A percentile compares a stretch with the other conserved stretches of the same genome.
These are phyloP conservation scores for Hamamelis virginiana DNA, from an alignment of 164 flowering plant genomes.

Conservation along the genomic window DNA sequence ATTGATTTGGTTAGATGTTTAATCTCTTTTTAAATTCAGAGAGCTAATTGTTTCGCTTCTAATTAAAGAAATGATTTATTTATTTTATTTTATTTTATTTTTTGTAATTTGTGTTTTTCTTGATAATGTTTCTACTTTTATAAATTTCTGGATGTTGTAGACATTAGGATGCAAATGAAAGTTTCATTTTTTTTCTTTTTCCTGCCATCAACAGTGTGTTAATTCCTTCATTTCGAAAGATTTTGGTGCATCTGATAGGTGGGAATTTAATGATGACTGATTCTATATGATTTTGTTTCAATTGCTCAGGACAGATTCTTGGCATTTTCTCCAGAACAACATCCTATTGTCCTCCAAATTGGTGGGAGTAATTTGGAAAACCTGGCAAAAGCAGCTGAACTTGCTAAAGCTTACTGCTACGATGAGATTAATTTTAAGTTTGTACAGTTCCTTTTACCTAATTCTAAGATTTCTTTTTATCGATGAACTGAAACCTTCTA, in stretches of 20 bases:
- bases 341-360: slow-evolving; percentile 94
- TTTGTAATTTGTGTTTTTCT: not conserved
- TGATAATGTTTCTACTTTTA: not conserved
- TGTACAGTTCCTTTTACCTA: slow-evolving; percentile 14
- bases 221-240: not conserved
- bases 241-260: not conserved
- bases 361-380: slow-evolving; percentile 89
- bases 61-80: no score
- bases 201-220: not conserved
- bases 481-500: not conserved
- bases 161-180: not conserved
- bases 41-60: not conserved
- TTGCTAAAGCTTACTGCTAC: slow-evolving; percentile 73
- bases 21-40: not conserved
- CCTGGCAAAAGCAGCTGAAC: slow-evolving; percentile 84
- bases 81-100: not conserved
- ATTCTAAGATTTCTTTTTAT: slow-evolving; percentile 6
- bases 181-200: slow-evolving; percentile 2
- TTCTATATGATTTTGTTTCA: slow-evolving; percentile 8
- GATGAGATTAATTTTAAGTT: slow-evolving; percentile 97
- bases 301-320: slow-evolving; percentile 85
- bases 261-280: not conserved
- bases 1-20: not conserved
- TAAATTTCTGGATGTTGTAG: not conserved
- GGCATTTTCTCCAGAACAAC: slow-evolving; percentile 83